Conservation (phyloP, 192 early-diverging fungal genomes). For the Chytriomyces confervae region DNA sequence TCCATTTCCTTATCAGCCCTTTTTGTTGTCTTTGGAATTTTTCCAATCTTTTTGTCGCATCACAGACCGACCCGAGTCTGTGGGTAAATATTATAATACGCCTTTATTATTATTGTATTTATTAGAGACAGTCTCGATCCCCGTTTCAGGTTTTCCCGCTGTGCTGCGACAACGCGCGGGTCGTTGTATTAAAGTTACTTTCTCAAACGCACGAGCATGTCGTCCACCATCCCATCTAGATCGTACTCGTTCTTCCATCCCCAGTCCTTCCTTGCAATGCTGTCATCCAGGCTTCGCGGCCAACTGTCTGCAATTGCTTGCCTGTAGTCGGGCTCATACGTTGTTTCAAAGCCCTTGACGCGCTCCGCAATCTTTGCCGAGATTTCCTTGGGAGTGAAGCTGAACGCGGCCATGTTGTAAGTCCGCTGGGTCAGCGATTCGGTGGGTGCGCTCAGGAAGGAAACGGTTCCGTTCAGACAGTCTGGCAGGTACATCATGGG, state of each 20-base stretch:
- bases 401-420: conserved; percentile 69
- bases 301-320: conserved; percentile 72
- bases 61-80: neutral
- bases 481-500: conserved; percentile 75
- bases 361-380: conserved; percentile 60
- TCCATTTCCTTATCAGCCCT: neutral
- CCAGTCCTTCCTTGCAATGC: conserved; percentile 64
- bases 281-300: conserved; percentile 67
- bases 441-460: conserved; percentile 60
- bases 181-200: conserved; percentile 7
- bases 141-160: neutral
- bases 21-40: neutral
- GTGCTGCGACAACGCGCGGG: conserved; percentile 8
- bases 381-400: conserved; percentile 64
- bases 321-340: conserved; percentile 65
- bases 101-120: neutral
- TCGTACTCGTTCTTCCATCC: conserved; percentile 69
- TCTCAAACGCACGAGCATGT: conserved; percentile 52
- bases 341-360: conserved; percentile 60
- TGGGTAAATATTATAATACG: neutral
- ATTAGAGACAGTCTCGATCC: too few relatives aligned
- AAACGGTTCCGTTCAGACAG: conserved; percentile 69
- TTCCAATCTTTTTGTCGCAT: neutral
- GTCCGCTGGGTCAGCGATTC: conserved; percentile 59
- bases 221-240: conserved; percentile 62